Percentiles rank a stretch among this genome's conserved stretches.
Conservation (phyloP, 306 rosid genomes). For the Bauhinia variegata region DNA sequence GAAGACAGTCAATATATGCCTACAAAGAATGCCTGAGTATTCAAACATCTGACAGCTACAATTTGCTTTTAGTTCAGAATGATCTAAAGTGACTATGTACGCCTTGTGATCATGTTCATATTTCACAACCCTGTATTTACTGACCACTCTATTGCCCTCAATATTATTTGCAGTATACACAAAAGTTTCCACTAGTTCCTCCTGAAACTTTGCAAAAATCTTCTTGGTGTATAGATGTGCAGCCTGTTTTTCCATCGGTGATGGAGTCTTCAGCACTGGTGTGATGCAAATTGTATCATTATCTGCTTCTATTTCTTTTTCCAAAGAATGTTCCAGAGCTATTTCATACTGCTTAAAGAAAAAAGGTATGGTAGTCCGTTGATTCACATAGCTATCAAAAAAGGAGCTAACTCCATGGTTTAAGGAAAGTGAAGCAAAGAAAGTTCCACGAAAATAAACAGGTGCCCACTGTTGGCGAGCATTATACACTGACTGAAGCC, state of each 20-base stretch:
- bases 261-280: constrained; percentile 73
- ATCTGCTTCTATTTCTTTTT: constrained; percentile 79
- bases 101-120: constrained; percentile 74
- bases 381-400: constrained; percentile 76
- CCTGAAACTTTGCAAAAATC: constrained; percentile 75
- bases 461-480: constrained; percentile 91
- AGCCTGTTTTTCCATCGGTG: constrained; percentile 89
- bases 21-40: constrained; percentile 71
- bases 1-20: constrained; percentile 82
- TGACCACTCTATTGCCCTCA: constrained; percentile 54
- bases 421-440: constrained; percentile 65
- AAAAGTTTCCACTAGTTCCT: constrained; percentile 77
- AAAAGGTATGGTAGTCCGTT: constrained; percentile 67
- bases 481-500: constrained; percentile 81
- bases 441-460: constrained; percentile 73
- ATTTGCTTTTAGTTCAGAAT: constrained; percentile 57
- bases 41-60: constrained; percentile 92
- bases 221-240: constrained; percentile 68
- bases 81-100: constrained; percentile 57
- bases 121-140: constrained; percentile 76
- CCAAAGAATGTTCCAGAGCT: constrained; percentile 64
- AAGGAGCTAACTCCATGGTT: constrained; percentile 64
- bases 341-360: constrained; percentile 77
- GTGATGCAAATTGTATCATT: constrained; percentile 61
- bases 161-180: constrained; percentile 70